Conservation (phyloP, 441 rosid genomes). For the Omphalea diandra region DNA sequence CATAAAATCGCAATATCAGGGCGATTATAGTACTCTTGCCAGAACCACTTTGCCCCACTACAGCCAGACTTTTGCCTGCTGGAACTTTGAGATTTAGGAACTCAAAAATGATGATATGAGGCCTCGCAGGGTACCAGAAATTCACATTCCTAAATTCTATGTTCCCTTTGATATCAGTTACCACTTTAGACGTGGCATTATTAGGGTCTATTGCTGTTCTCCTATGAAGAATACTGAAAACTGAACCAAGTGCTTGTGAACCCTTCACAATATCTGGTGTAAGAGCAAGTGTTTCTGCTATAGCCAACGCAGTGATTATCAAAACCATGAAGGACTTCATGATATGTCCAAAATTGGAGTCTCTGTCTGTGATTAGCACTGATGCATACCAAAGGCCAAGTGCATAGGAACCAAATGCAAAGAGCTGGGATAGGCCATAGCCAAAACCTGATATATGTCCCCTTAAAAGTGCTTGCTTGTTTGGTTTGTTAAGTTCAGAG, state of each 20-base stretch:
- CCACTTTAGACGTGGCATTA: slow-evolving; percentile 35
- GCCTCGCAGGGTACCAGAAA: slow-evolving; percentile 72
- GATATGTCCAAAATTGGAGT: slow-evolving; percentile 50
- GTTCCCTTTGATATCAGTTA: slow-evolving; percentile 50
- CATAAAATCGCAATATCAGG: slow-evolving; percentile 77
- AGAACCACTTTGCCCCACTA: slow-evolving; percentile 83
- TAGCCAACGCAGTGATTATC: slow-evolving; percentile 57
- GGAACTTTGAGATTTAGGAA: slow-evolving; percentile 45
- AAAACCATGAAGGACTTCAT: slow-evolving; percentile 76
- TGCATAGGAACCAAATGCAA: slow-evolving; percentile 63
- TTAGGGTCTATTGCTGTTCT: too few relatives aligned
- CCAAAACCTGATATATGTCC: slow-evolving; percentile 84
- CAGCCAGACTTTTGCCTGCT: slow-evolving; percentile 64
- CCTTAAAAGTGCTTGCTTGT: slow-evolving; percentile 54
- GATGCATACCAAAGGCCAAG: slow-evolving; percentile 90
- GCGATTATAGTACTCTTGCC: slow-evolving; percentile 78
- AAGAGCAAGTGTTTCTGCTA: slow-evolving; percentile 81
- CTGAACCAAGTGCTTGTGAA: slow-evolving; percentile 68
- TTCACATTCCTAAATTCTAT: slow-evolving; percentile 54
- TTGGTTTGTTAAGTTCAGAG: slow-evolving; percentile 55
- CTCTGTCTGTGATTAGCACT: slow-evolving; percentile 45
- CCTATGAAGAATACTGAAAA: slow-evolving; percentile 69
- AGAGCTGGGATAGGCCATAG: slow-evolving; percentile 65
- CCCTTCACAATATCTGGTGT: slow-evolving; percentile 87
- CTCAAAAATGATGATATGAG: slow-evolving; percentile 50